phyloP scores from a whole-genome alignment of 805 yeast species.

The Candida saitoana region DNA sequence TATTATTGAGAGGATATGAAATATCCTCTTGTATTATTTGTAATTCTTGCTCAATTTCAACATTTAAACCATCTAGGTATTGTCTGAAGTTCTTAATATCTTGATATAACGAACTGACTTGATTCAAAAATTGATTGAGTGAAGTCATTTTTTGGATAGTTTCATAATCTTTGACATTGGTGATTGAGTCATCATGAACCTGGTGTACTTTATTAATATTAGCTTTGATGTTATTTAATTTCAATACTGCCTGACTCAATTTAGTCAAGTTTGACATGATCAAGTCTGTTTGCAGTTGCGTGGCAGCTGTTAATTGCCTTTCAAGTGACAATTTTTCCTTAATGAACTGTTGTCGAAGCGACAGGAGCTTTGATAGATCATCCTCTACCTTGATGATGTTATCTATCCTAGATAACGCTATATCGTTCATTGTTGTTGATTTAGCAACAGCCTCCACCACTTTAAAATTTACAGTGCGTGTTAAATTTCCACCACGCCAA shows the following conservation, averaged over 20 bases:
- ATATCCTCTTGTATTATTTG: slow-evolving; percentile 31
- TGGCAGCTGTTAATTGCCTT: slow-evolving; percentile 65
- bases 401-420: slow-evolving; percentile 37
- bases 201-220: slow-evolving; percentile 43
- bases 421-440: slow-evolving; percentile 29
- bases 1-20: slow-evolving; percentile 45
- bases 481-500: neutral
- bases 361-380: slow-evolving; percentile 53
- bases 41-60: slow-evolving; percentile 45
- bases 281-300: slow-evolving; percentile 59
- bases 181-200: slow-evolving; percentile 52
- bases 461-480: neutral
- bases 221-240: slow-evolving; percentile 32
- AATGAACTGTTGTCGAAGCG: slow-evolving; percentile 49
- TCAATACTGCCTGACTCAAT: slow-evolving; percentile 43
- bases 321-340: slow-evolving; percentile 77
- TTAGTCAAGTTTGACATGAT: slow-evolving; percentile 50
- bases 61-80: slow-evolving; percentile 47
- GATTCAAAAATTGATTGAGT: slow-evolving; percentile 67
- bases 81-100: slow-evolving; percentile 56
- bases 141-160: slow-evolving; percentile 63
- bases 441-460: neutral
- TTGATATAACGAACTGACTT: slow-evolving; percentile 60
- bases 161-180: slow-evolving; percentile 62
- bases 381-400: slow-evolving; percentile 40